Base-by-base conservation (phyloP, 768 basidiomycete genomes). In the Russula sp. region DNA sequence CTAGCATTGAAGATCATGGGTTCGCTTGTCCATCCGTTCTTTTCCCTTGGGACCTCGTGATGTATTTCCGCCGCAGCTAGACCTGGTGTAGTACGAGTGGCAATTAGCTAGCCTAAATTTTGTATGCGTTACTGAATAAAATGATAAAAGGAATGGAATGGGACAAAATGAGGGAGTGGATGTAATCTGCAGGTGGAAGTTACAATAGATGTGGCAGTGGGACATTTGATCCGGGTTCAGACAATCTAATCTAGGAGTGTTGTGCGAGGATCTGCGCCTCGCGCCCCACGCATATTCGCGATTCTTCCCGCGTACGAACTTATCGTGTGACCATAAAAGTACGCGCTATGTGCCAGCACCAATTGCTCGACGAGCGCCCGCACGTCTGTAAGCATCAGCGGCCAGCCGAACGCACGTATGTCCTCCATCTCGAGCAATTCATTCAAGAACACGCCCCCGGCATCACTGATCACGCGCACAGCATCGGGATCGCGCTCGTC, bases 371-470 rank as follows among this genome's bases (percentile, higher is more conserved):
- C 72, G 36, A 79, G 71, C 13, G 75, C 77, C 34, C 78, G 67
- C 30, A 81, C 69, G 61, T 80, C 80, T 38, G 78, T 78, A 58
- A 81, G 24, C 62, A 81, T 63, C 50, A 81, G 66, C 16, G 75
- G 69, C 80, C 80, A 81, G 14, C 78, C 79, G 30, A 75, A 73
- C 28, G 66, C 67, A 16, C 73, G 72, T 4, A 72, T 71, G 56
- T 81, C 80, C 28, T 79, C 75, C 22, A 70, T 67, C 1, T 78
- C 79, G 49, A 81, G 69, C 5, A 81, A 69, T 64, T 81, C 79
- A 10, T 72, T 46, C 62, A 82, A 69, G 58, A 82, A 62, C 11
- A 82, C 48, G 5, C 73, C 81, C 18, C 79, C 78, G 22, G 75
- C 71, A 4, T 71, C 67, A n/a, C 71, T 66, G 14, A 81, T 69